Evolutionary conservation across 257 asterid genomes (phyloP), one percentile per base, ranked within the genome.

Genomic region (Solanum sejunctum): DNA sequence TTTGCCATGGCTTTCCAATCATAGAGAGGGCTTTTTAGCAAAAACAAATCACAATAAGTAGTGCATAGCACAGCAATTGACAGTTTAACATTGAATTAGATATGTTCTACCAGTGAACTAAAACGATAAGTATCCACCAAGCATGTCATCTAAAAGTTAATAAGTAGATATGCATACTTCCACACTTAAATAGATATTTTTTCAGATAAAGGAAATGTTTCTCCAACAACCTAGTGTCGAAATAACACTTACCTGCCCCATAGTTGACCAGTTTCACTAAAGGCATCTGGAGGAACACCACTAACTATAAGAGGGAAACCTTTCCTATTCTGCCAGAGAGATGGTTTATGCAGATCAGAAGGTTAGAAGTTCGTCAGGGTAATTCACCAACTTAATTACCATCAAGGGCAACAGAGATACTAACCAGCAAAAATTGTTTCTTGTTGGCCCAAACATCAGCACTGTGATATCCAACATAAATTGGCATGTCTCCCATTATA

Each of bases 401-500:
- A 13, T 72, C 16, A 82, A 81, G 67, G 71, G 84, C 51, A n/a
- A 75, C 11, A 81, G 89, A 84, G 85, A 81, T 82, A 83, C 97
- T 91, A 81, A 94, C 99, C 92, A 97, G 93, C 85, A 93, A 88
- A 92, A 97, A 97, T 0, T 94, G 98, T 86, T 92, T 95, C 94
- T 87, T 95, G 87, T 95, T 91, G 86, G 98, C 98, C 99, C 99
- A 97, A 85, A 97, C 99, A 91, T 97, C 99, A 70, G 99, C 97
- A 89, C 98, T 95, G 84, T 97, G 98, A 92, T 97, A 95, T 86
- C 98, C 98, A 88, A 97, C 98, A 89, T 97, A 97, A 58, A 97
- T 97, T 41, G 99, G 98, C 99, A 97, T 97, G 90, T 97, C 99
- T 88, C 99, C 99, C 99, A 97, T 97, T 82, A 95, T 95, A 88